Percentiles rank a stretch among this genome's conserved stretches.
These are phyloP conservation scores for Carallia brachiata DNA, from an alignment of 345 rosid species.

Conservation along the genomic window DNA sequence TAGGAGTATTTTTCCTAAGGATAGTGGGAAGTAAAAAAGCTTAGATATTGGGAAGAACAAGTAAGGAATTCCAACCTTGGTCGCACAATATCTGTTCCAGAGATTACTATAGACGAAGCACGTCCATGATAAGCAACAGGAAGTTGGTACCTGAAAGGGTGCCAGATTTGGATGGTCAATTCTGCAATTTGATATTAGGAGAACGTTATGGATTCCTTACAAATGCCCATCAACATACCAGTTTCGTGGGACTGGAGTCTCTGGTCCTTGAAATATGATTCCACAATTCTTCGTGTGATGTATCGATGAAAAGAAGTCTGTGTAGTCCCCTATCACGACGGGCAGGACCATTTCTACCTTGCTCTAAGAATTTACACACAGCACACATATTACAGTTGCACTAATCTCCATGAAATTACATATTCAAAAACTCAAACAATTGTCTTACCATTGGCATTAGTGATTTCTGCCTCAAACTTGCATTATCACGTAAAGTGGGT, in stretches of 20 bases:
- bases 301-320: conserved; percentile 92
- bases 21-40: too few relatives aligned
- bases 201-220: conserved; percentile 33
- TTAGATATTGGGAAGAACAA: not conserved
- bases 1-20: too few relatives aligned
- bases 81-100: conserved; percentile 81
- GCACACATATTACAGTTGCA: conserved; percentile 1
- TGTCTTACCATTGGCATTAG: conserved; percentile 63
- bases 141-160: conserved; percentile 72
- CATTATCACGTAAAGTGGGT: conserved; percentile 67
- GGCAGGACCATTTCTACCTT: conserved; percentile 90
- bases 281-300: conserved; percentile 96
- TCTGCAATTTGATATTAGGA: not conserved
- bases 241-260: conserved; percentile 63
- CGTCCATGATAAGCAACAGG: conserved; percentile 98
- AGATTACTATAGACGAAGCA: conserved; percentile 79
- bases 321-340: conserved; percentile 80
- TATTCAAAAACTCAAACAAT: not conserved
- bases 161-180: conserved; percentile 1
- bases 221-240: conserved; percentile 61
- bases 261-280: conserved; percentile 80
- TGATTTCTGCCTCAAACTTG: conserved; percentile 52
- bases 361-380: conserved; percentile 38
- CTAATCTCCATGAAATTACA: conserved; percentile 7
- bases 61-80: conserved; percentile 49